These are phyloP conservation scores for Candida corydali DNA, from an alignment of 805 yeast genomes.

Conservation along the genomic window DNA sequence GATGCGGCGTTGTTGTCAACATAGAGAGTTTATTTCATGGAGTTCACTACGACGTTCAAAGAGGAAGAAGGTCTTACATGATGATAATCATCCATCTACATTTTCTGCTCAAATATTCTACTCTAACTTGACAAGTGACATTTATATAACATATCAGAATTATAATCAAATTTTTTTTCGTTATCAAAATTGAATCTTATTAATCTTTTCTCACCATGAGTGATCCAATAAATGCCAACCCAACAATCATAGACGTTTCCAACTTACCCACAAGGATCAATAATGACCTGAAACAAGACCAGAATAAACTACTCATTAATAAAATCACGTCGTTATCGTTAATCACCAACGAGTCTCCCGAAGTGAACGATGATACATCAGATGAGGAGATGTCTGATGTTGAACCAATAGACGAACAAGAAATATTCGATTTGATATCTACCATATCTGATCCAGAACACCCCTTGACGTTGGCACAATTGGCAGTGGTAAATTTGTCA, in stretches of 20 bases:
- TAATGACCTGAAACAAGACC: slow-evolving; percentile 10
- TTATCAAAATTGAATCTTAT: neutral
- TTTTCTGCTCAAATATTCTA: too few relatives aligned
- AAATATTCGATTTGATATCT: slow-evolving; percentile 80
- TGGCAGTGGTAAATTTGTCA: slow-evolving; percentile 83
- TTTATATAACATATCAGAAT: too few relatives aligned
- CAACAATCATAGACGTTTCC: slow-evolving; percentile 72
- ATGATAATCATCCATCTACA: too few relatives aligned
- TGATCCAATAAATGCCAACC: slow-evolving; percentile 88
- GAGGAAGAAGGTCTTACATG: too few relatives aligned
- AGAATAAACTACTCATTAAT: slow-evolving; percentile 18
- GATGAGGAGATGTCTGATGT: slow-evolving; percentile 27
- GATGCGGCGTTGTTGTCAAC: too few relatives aligned
- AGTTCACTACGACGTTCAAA: too few relatives aligned
- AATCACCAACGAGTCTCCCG: slow-evolving; percentile 12
- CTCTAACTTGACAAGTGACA: too few relatives aligned
- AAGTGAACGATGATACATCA: slow-evolving; percentile 15
- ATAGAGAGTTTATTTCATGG: too few relatives aligned
- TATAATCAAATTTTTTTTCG: neutral
- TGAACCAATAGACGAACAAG: slow-evolving; percentile 83
- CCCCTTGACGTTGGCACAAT: slow-evolving; percentile 89
- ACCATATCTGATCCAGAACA: slow-evolving; percentile 96
- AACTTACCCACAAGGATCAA: slow-evolving; percentile 67
- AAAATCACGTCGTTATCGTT: slow-evolving; percentile 32
- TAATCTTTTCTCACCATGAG: too few relatives aligned